Base-by-base conservation (phyloP, 345 rosid genomes). In the Populus tremula region DNA sequence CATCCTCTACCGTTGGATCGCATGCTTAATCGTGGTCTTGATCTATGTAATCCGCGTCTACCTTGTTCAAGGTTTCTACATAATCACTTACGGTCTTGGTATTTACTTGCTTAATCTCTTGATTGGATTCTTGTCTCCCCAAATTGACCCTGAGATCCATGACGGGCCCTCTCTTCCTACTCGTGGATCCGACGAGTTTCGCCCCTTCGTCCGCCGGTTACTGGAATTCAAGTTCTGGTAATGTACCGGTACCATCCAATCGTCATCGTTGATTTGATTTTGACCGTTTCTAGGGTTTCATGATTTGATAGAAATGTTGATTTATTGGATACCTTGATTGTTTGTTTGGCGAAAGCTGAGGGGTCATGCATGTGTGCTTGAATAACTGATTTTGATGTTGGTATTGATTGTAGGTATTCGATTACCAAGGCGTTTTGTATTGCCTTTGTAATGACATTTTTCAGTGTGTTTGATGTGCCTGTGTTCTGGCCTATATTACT, bases 401-500 rank as follows among this genome's bases (percentile, higher is more conserved):
- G 16, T 8, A 59, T 23, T 23, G 11, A 7, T 20, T 43, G 81
- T 74, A 94, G 99, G 89, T 93, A 87, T 85, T 90, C 96, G 53
- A 83, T 92, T 45, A 83, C 88, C 2, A 87, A 87, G 85, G 98
- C 98, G 9, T 92, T 91, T 71, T 82, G 86, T 80, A 86, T 96
- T 25, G 97, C 93, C 13, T 92, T 96, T 70, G 67, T 82, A 68
- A 82, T 87, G 93, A 96, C 98, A 63, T 96, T 96, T 88, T 93
- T 92, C 82, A 81, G 82, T 0, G 87, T 77, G 9, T 93, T 96
- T 80, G 94, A 92, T 65, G 94, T 93, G 36, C 98, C 99, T 77
- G 98, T 96, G 5, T 96, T 96, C 84, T 93, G 99, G 99, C 99
- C 98, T 21, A 93, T 96, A 75, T 98, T 96, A 21, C 91, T 93